Evolutionary conservation across 2,329 filamentous ascomycete species (phyloP), one percentile per base, ranked within the genome.

Genomic region (Knoxdaviesia capensis): DNA sequence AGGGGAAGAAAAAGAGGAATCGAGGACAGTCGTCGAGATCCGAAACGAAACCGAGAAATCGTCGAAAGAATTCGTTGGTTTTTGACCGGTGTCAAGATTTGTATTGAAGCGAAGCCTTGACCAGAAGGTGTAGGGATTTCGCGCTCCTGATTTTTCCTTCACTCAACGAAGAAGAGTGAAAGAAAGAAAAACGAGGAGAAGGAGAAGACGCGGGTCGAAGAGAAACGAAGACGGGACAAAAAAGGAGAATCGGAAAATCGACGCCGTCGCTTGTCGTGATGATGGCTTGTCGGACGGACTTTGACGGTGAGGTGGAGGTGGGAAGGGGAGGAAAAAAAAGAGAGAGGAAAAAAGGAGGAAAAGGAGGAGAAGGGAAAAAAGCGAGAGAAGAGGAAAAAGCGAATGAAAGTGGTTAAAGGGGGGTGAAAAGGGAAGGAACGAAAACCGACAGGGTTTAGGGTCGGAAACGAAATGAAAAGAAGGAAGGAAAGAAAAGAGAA

Each of bases 21-120:
- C 20, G 20, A 20, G 20, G 20, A 20, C 20, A 20, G 20, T 20
- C 20, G 20, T 20, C 20, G 20, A 20, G 20, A 20, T 20, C 20
- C 20, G 20, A 20, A 20, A 20, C 20, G 20, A 20, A 20, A 20
- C 20, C 2, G 20, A 20, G 20, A 20, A 57, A 50, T 62, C 60
- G 62, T 62, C 61, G 51, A 55, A 54, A 44, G 41, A 46, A 39
- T 40, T 43, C 38, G 40, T 38, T 20, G 20, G 3, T 20, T 20
- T 20, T 20, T 20, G 20, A 20, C 20, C 20, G 20, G 20, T 20
- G 20, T 20, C 20, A 20, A 20, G 20, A 20, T 20, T 20, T 20
- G 20, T 20, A 20, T 20, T 20, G 20, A 20, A 20, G 20, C 20
- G 20, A 20, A 20, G 20, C 20, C 20, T 20, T 20, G 20, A 20